A percentile compares a stretch with the other conserved stretches of the same genome.
phyloP scores from a whole-genome alignment of 106 monocot genomes.

The Triglochin maritima region DNA sequence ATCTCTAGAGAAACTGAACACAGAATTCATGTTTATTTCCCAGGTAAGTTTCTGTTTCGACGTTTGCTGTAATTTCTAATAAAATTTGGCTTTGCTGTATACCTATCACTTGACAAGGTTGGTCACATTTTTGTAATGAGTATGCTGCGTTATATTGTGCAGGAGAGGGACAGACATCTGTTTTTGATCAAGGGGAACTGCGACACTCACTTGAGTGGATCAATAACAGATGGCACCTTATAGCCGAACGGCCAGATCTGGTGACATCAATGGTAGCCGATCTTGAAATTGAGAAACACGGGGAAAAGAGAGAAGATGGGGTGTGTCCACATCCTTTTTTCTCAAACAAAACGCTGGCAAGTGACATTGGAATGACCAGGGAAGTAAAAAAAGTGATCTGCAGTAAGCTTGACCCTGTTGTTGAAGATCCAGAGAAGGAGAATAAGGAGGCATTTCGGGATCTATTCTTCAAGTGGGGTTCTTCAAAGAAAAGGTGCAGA shows the following conservation, averaged over 20 bases:
- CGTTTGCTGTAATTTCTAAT: not conserved
- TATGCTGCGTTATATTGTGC: constrained; percentile 8
- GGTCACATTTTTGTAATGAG: not conserved
- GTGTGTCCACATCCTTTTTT: not conserved
- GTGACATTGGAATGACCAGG: not conserved
- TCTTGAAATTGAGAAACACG: not conserved
- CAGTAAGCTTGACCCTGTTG: not conserved
- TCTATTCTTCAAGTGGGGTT: constrained; percentile 27
- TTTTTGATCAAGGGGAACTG: constrained; percentile 29
- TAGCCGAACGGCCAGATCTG: constrained; percentile 31
- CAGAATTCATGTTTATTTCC: constrained; percentile 61
- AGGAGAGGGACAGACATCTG: constrained; percentile 31
- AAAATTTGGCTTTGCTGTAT: not conserved
- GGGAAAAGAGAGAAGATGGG: not conserved
- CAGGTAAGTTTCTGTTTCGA: constrained; percentile 36
- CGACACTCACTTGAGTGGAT: constrained; percentile 48
- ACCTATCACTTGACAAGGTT: not conserved
- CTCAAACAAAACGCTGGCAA: not conserved
- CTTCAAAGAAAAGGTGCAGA: constrained; percentile 23
- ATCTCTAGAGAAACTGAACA: constrained; percentile 21
- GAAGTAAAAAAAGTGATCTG: not conserved
- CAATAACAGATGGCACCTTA: constrained; percentile 26
- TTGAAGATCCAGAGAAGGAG: not conserved
- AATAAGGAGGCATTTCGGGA: constrained; percentile 2
- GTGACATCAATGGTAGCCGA: constrained; percentile 12